A percentile compares a stretch with the other conserved stretches of the same genome.
Evolutionary conservation across 768 basidiomycete species (phyloP).

Genomic region (Termitomyces sp.): DNA sequence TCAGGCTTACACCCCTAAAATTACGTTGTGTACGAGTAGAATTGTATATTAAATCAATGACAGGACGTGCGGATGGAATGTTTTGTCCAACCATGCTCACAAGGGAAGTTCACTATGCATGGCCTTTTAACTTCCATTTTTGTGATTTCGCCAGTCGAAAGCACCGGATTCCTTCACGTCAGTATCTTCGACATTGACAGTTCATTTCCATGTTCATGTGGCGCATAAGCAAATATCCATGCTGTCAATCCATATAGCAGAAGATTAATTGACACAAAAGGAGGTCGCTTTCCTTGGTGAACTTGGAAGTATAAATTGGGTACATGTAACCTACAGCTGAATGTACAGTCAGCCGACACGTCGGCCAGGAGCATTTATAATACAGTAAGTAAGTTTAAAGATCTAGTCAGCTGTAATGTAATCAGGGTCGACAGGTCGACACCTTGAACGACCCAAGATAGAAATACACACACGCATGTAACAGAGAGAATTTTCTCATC

Average conservation of each 20-base stretch:
- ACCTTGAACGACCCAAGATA: not conserved
- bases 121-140: not conserved
- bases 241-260: not conserved
- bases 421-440: not conserved
- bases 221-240: not conserved
- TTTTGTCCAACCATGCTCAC: not conserved
- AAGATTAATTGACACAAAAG: not conserved
- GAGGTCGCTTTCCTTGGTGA: not conserved
- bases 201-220: not conserved
- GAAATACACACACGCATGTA: not conserved
- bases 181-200: not conserved
- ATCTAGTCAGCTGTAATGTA: slow-evolving; percentile 9
- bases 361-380: not conserved
- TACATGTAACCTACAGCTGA: not conserved
- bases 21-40: slow-evolving; percentile 2
- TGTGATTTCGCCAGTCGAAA: not conserved
- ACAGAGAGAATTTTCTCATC: not conserved
- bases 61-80: not conserved
- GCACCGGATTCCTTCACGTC: too few relatives aligned
- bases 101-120: not conserved
- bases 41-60: not conserved
- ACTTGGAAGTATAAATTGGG: not conserved
- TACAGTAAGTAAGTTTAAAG: not conserved
- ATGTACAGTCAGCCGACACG: not conserved
- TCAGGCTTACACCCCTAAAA: not conserved